Evolutionary conservation across 2,329 filamentous ascomycete species (phyloP), one percentile per base, ranked within the genome.

Genomic region (Clonostachys byssicola): DNA sequence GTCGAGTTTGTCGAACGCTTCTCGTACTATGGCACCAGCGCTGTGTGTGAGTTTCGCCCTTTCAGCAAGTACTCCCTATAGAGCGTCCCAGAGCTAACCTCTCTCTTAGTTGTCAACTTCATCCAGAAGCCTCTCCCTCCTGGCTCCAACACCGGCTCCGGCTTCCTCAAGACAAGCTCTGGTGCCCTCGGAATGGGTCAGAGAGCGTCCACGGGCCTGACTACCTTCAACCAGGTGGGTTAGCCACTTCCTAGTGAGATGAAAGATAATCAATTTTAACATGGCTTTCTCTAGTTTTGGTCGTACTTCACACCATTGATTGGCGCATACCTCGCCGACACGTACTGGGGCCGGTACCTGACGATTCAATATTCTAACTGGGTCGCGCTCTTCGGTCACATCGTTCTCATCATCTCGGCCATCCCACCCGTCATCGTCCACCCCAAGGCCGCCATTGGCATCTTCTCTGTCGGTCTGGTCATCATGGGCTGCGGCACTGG

Each of bases 1-100:
- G 80, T 87, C 49, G 87, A 91, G 66, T 69, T 89, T 48, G 88
- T 83, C 68, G 87, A 91, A 68, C 83, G 86, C 43, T 89, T 88
- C 67, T 86, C 83, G 12, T 91, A 89, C 77, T 89, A 90, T 59
- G 87, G 86, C 47, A 83, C 83, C 5, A 77, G 80, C 40, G 75
- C 84, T 34, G 72, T 88, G 34, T 88, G 84, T 30, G 23, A 30
- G 23, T 30, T 30, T 30, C 23, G 10, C 23, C 23, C 23, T 3
- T 30, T 4, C 23, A 30, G 23, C 23, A 10, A 10, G 2, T 30
- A 10, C 8, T 3, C 23, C 23, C 23, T 3, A 30, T 30, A 30
- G 23, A 30, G 23, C 23, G 23, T 30, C 9, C 23, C 23, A 30
- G 23, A 30, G 23, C 23, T 30, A 30, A 30, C 23, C 23, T 3